phyloP scores from a whole-genome alignment of 805 yeast species.

The Saccharomycopsis fibuligera region DNA sequence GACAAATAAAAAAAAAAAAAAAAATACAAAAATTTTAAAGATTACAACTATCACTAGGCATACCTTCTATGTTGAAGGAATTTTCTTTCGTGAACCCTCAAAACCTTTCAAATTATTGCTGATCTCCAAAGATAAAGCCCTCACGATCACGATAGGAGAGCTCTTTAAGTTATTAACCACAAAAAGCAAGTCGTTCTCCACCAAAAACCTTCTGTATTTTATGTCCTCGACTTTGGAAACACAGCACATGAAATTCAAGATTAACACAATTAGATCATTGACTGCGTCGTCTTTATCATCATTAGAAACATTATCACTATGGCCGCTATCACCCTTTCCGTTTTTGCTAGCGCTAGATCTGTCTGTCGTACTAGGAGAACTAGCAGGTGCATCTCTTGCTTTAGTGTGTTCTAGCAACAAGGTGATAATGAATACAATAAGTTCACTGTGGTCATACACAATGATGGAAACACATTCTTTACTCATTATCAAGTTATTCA shows the following conservation, averaged over 20 bases:
- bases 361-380: not conserved
- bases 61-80: too few relatives aligned
- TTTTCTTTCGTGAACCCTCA: conserved; percentile 4
- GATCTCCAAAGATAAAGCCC: conserved; percentile 9
- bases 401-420: conserved; percentile 8
- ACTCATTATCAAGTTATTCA: conserved; percentile 11
- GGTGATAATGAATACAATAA: conserved; percentile 5
- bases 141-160: conserved; percentile 3
- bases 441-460: conserved; percentile 12
- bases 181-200: conserved; percentile 6
- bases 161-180: conserved; percentile 6
- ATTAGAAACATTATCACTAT: not conserved
- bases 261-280: conserved; percentile 12
- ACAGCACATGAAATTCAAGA: conserved; percentile 11
- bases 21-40: too few relatives aligned
- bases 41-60: too few relatives aligned
- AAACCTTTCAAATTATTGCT: conserved; percentile 5
- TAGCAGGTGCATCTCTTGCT: not conserved
- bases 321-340: not conserved
- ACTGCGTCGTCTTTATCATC: conserved; percentile 2
- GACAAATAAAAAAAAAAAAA: too few relatives aligned
- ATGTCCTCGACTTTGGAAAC: conserved; percentile 17
- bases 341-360: not conserved
- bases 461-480: conserved; percentile 12
- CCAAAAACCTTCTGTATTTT: conserved; percentile 12